Base-by-base conservation (phyloP, 495 filamentous ascomycete genomes). In the Xylaria curta region DNA sequence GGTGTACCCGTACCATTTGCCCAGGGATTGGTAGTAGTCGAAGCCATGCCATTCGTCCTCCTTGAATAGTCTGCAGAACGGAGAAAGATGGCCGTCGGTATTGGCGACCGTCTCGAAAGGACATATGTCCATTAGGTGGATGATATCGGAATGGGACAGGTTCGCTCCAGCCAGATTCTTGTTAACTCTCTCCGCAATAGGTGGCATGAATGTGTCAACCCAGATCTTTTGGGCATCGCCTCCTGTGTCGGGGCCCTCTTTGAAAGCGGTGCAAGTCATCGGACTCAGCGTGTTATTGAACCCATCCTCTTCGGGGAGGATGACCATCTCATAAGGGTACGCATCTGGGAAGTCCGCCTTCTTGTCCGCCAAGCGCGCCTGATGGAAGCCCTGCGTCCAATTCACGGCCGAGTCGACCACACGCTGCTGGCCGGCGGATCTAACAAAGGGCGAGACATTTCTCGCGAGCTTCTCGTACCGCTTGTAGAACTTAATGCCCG, bases 61-160 rank as follows among this genome's bases (percentile, higher is more conserved):
- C 0, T 84, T 90, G 82, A 97, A 97, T 33, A 97, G 83, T 15
- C 72, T 66, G 76, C 94, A 97, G 82, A 97, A 95, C 1, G 80
- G 81, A 0, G 92, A 93, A 31, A 82, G 61, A 9, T 72, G 75
- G 72, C 82, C 42, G 36, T 81, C 75, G 44, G 71, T 68, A 17
- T 81, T 76, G 10, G 91, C 88, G 8, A 97, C 88, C 0, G 92
- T 94, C 69, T 91, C 86, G 78, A 94, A 97, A 0, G 94, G 88
- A 77, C 94, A 97, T 47, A 97, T 81, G 76, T 97, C 94, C 92
- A 97, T 95, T 19, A 97, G 78, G 36, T 83, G 83, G 73, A 93
- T 84, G 8, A 89, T 86, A 13, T 94, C 87, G n/a, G 79, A 53
- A 9, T 79, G 71, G 0, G 86, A 84, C 31, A 97, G 80, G 26